phyloP scores from a whole-genome alignment of 1,284 basidiomycete genomes.

The Ustilago vetiveriae region DNA sequence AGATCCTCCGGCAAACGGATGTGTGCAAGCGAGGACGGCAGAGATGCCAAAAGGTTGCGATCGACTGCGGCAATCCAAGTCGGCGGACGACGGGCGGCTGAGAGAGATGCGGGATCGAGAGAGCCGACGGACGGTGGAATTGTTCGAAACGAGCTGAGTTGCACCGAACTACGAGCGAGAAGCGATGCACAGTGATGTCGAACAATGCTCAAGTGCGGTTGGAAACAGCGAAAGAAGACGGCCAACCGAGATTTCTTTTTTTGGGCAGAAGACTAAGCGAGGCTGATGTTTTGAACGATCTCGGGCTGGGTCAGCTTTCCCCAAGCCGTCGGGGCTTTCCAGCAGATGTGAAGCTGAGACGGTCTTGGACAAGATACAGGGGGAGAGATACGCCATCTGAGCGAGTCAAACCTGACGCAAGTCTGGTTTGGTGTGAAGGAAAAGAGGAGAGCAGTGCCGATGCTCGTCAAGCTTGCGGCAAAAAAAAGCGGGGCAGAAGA shows the following conservation, averaged over 20 bases:
- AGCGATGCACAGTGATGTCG: neutral
- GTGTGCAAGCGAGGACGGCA: neutral
- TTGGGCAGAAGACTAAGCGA: neutral
- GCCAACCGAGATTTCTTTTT: too few species aligned
- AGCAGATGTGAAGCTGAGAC: too few species aligned
- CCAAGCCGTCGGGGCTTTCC: too few species aligned
- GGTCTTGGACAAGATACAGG: too few species aligned
- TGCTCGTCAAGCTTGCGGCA: too few species aligned
- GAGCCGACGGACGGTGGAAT: neutral
- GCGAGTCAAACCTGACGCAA: too few species aligned
- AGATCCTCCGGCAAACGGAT: neutral
- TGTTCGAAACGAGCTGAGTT: slow-evolving; percentile 3
- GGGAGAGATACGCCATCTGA: too few species aligned
- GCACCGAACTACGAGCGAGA: slow-evolving; percentile 10
- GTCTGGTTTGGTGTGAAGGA: too few species aligned
- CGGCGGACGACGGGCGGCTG: neutral
- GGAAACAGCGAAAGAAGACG: neutral
- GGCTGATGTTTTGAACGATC: neutral
- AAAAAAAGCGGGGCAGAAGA: too few species aligned
- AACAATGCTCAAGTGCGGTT: neutral
- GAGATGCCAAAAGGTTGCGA: too few species aligned
- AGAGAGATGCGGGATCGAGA: neutral
- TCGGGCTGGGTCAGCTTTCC: too few species aligned
- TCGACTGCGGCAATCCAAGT: neutral
- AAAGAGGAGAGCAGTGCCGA: too few species aligned